A percentile compares a stretch with the other conserved stretches of the same genome.
phyloP scores from a whole-genome alignment of 1,284 basidiomycete species.

The Pseudozyma sp. region DNA sequence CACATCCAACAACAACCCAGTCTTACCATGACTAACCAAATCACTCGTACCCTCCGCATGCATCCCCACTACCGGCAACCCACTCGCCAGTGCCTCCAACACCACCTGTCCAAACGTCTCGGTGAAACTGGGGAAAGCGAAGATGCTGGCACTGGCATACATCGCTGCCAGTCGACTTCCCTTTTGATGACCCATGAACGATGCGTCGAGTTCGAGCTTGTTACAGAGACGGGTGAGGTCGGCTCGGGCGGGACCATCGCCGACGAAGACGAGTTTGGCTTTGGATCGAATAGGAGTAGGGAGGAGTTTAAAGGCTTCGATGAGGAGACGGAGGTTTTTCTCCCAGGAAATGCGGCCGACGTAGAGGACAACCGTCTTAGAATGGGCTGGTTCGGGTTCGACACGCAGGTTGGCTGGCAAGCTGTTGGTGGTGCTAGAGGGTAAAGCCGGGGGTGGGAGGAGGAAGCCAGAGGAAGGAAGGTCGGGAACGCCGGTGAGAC shows the following conservation, averaged over 20 bases:
- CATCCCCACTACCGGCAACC: constrained; percentile 74
- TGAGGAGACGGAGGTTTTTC: constrained; percentile 74
- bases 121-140: constrained; percentile 74
- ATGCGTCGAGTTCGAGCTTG: constrained; percentile 71
- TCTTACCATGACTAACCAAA: constrained; percentile 71
- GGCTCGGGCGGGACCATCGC: constrained; percentile 73
- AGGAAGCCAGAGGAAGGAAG: constrained; percentile 45
- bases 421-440: constrained; percentile 16
- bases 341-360: constrained; percentile 73
- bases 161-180: constrained; percentile 65
- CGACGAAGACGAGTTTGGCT: constrained; percentile 74
- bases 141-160: constrained; percentile 74
- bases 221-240: constrained; percentile 72
- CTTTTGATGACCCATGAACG: constrained; percentile 73
- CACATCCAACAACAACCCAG: constrained; percentile 70
- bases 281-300: constrained; percentile 51
- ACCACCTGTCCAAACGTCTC: constrained; percentile 75
- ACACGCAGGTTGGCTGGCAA: constrained; percentile 18
- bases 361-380: constrained; percentile 69
- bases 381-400: constrained; percentile 41
- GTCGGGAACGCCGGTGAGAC: constrained; percentile 57
- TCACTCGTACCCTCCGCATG: constrained; percentile 75
- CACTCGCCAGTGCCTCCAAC: constrained; percentile 73
- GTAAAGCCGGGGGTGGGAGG: constrained; percentile 55
- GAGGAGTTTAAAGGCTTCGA: constrained; percentile 71